Evolutionary conservation across 2,329 filamentous ascomycete species (phyloP), one percentile per base, ranked within the genome.

Genomic region (Aplosporella prunicola): DNA sequence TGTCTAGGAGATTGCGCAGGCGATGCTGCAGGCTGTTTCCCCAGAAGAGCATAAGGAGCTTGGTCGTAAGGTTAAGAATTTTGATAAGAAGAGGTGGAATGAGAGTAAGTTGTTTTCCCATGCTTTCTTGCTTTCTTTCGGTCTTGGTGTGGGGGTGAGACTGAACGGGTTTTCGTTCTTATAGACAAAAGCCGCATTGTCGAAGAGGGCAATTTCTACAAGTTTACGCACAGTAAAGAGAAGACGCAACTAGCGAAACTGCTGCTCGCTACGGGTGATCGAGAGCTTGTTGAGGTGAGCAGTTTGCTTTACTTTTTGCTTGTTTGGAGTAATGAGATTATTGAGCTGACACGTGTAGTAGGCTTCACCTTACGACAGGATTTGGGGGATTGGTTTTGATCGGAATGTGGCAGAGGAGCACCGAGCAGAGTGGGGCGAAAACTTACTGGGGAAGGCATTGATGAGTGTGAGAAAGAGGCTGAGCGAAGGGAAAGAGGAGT

Each of bases 381-480:
- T 82, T 37, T 83, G 78, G 80, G 79, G 78, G 2, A 61, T 83
- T 30, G 79, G 80, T 5, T 80, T 74, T 47, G 58, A 49, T 2
- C 70, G 66, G 6, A 60, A 57, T 13, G 58, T 68, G 48, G 77
- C 76, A 3, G 63, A 59, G 39, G 44, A 17, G 2, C 64, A 66
- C 33, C 64, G 68, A 32, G 51, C 57, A 13, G 46, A 54, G 3
- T 83, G 78, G 80, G 79, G 79, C 0, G 40, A 70, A 58, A 83
- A 83, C 56, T 50, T 81, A 40, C 53, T 83, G 31, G 79, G 78
- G 0, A 72, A 72, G 57, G 75, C 69, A 16, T 53, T 82, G 52
- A 74, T 73, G 72, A 64, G 62, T 36, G 74, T 76, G 17, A 68
- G 78, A 43, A 61, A 55, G 45, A 61, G 62, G 45, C 54, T 82